phyloP scores from a whole-genome alignment of 2,329 filamentous ascomycete genomes.

The Penicillium sp. region DNA sequence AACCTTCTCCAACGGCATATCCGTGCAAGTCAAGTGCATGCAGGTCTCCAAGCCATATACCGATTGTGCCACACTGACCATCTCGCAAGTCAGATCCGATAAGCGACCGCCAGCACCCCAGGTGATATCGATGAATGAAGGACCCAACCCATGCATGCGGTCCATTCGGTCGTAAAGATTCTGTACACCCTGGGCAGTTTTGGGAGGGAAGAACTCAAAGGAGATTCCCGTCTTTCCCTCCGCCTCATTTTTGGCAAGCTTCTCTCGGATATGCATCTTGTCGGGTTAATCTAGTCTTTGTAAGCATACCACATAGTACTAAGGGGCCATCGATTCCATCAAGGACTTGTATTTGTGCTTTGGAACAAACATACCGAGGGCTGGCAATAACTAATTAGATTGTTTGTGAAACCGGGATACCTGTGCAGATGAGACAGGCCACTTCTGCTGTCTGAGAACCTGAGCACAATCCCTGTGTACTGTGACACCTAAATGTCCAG shows the following conservation, averaged over 20 bases:
- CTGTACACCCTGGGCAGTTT: slow-evolving; percentile 85
- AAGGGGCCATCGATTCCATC: neutral
- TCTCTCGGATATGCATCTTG: slow-evolving; percentile 93
- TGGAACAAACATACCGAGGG: slow-evolving; percentile 2
- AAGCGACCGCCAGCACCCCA: slow-evolving; percentile 94
- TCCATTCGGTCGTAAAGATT: slow-evolving; percentile 99
- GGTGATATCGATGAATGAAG: slow-evolving; percentile 95
- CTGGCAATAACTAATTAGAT: neutral
- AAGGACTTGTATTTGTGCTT: neutral
- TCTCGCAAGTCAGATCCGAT: slow-evolving; percentile 91
- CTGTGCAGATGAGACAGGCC: slow-evolving; percentile 11
- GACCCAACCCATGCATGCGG: slow-evolving; percentile 92
- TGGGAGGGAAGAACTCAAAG: slow-evolving; percentile 98
- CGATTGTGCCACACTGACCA: slow-evolving; percentile 93
- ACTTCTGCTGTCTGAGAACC: slow-evolving; percentile 6
- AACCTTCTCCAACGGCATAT: slow-evolving; percentile 92
- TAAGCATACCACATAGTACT: slow-evolving; percentile 1
- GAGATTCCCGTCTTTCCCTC: slow-evolving; percentile 86
- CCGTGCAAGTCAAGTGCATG: slow-evolving; percentile 98
- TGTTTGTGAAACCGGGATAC: slow-evolving; percentile 12
- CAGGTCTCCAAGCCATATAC: slow-evolving; percentile 96
- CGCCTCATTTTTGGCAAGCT: slow-evolving; percentile 77
- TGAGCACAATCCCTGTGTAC: slow-evolving; percentile 8
- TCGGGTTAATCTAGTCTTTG: slow-evolving; percentile 14
- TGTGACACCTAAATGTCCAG: slow-evolving; percentile 10